These are phyloP conservation scores for Sporothrix schenckii DNA, from an alignment of 2,329 filamentous ascomycete genomes.

Conservation along the genomic window DNA sequence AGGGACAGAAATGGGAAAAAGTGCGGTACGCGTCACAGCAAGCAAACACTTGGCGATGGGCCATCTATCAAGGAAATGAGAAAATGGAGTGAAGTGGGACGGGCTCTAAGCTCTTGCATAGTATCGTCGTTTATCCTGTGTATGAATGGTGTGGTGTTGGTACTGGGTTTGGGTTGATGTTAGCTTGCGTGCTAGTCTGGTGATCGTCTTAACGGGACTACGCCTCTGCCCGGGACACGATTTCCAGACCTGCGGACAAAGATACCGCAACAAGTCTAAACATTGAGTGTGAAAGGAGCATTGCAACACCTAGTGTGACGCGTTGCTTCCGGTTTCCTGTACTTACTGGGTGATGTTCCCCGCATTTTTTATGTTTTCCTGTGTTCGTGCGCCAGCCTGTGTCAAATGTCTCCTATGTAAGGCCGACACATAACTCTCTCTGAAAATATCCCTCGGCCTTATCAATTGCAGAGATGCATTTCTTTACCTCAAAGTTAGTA, in stretches of 20 bases:
- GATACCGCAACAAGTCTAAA: too few relatives aligned
- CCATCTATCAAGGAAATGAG: background rate
- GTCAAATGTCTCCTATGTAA: background rate
- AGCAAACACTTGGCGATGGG: background rate
- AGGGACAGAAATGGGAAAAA: background rate
- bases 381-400: background rate
- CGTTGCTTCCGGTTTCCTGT: background rate
- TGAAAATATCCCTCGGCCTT: background rate
- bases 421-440: background rate
- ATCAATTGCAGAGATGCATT: background rate
- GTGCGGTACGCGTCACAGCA: background rate
- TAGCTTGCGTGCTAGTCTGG: constrained; percentile 4
- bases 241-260: constrained; percentile 3
- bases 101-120: background rate
- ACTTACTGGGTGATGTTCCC: background rate
- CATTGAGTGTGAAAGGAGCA: background rate
- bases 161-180: background rate
- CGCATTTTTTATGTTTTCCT: background rate
- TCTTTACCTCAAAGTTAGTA: background rate
- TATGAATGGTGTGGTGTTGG: constrained; percentile 3
- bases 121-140: background rate
- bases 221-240: constrained; percentile 14
- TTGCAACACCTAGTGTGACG: background rate
- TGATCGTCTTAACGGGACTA: background rate
- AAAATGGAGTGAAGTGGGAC: background rate